Evolutionary conservation across 768 basidiomycete species (phyloP).

Genomic region (Rickenella mellea): DNA sequence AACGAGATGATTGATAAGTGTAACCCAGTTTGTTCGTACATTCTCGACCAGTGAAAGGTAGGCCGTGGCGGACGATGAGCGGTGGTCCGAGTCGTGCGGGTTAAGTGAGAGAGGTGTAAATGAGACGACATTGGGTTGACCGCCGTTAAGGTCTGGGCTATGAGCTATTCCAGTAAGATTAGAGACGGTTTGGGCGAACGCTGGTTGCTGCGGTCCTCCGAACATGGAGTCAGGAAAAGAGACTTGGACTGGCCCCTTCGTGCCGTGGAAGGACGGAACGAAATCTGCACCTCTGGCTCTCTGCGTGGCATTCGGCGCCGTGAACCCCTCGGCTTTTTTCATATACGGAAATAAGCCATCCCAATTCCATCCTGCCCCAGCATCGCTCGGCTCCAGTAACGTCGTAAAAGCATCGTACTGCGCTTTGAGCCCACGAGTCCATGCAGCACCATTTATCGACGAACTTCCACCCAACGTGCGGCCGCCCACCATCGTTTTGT

Average conservation of each 20-base stretch:
- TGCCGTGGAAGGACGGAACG: constrained; percentile 40
- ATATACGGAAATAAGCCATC: constrained; percentile 20
- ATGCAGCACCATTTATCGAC: constrained; percentile 40
- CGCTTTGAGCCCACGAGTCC: constrained; percentile 31
- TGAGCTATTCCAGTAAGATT: constrained; percentile 38
- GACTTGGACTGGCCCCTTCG: constrained; percentile 43
- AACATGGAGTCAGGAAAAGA: constrained; percentile 45
- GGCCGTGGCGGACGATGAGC: constrained; percentile 44
- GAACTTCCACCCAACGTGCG: constrained; percentile 29
- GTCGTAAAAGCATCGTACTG: constrained; percentile 36
- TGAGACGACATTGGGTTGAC: constrained; percentile 45
- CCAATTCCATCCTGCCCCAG: constrained; percentile 20
- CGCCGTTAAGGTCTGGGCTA: constrained; percentile 44
- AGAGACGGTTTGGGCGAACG: constrained; percentile 38
- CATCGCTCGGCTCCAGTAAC: constrained; percentile 20
- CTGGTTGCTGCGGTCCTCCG: constrained; percentile 42
- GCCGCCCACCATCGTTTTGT: constrained; percentile 29
- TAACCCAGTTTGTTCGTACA: constrained; percentile 37
- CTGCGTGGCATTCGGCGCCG: constrained; percentile 37
- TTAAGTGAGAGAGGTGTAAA: constrained; percentile 43
- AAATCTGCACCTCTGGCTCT: constrained; percentile 36
- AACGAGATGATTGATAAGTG: constrained; percentile 35
- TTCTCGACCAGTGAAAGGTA: constrained; percentile 46
- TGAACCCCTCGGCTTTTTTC: constrained; percentile 33
- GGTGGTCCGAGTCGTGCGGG: constrained; percentile 38